Base-by-base conservation (phyloP, 306 rosid genomes). In the Arachis stenosperma region DNA sequence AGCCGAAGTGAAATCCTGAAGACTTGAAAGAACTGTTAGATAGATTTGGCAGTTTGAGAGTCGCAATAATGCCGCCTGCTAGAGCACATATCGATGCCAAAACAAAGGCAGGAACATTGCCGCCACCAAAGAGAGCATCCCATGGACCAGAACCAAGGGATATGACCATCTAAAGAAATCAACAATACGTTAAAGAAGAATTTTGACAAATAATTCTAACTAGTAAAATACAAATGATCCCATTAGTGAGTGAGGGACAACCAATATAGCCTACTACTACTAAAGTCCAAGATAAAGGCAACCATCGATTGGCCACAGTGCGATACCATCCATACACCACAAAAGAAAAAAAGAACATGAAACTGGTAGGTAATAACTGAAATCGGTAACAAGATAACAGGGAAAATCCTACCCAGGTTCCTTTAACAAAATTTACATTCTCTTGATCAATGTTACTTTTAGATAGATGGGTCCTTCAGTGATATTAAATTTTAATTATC, bases 71-170 rank as follows among this genome's bases (percentile, higher is more conserved):
- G 66, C 90, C 98, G 17, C 89, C 97, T 7, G 82, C 91, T 63
- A 92, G 90, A 22, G 96, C 96, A 64, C 85, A 73, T 1, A 90
- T 0, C n/a, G 98, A 87, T 42, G 98, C 95, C 84, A 92, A 83
- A 75, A 86, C 97, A 81, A 92, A 92, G 56, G 97, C 98, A 48
- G 98, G 97, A 74, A 84, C 70, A 76, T 92, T 92, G 78, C 98
- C 98, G 39, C 98, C 98, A 6, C 91, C 96, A 74, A 90, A 92
- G 79, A 92, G 84, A 40, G 96, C 98, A 86, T 92, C 98, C 97
- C 98, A 92, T 30, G 98, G 98, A 73, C 97, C 98, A 74, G 91
- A 89, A 50, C 97, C 98, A 50, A 92, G 91, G 47, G 97, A 92
- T 76, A 92, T 85, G 63, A 92, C 79, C 97, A 92, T 92, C 98